phyloP scores from a whole-genome alignment of 2,329 filamentous ascomycete genomes.

The Arthrobotrys iridis region DNA sequence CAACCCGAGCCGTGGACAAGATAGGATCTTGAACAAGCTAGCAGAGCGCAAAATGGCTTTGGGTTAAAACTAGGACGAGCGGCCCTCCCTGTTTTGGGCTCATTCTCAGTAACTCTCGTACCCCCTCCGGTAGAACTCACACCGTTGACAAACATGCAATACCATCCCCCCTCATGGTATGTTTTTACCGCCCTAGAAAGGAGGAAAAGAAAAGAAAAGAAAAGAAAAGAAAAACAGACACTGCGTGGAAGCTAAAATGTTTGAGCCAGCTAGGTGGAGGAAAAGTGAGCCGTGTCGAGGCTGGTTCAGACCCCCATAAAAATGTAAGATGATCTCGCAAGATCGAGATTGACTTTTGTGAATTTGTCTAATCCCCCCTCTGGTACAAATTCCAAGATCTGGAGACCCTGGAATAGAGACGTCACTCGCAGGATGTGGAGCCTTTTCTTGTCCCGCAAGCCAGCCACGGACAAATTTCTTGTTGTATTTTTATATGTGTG shows the following conservation, averaged over 20 bases:
- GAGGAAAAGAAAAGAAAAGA: no score
- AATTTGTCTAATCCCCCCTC: background rate
- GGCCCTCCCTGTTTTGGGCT: no score
- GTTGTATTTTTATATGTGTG: conserved; percentile 8
- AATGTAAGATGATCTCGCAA: background rate
- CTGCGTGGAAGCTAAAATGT: background rate
- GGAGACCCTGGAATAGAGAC: background rate
- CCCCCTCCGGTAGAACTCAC: no score
- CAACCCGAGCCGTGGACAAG: no score
- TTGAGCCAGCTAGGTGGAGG: no score
- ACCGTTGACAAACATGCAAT: no score
- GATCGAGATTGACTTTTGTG: background rate
- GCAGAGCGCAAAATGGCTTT: no score
- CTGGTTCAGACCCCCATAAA: no score
- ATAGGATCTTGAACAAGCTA: no score
- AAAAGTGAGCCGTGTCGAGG: conserved; percentile 19
- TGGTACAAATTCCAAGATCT: conserved; percentile 6
- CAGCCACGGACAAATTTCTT: background rate
- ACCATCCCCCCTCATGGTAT: no score
- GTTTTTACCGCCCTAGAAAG: conserved; percentile 10
- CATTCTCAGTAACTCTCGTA: no score
- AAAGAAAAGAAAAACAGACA: background rate
- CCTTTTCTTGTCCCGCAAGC: background rate
- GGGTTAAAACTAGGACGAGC: no score
- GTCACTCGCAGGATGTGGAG: conserved; percentile 1